Evolutionary conservation across 192 early-diverging fungal species (phyloP).

Genomic region (Rhizophagus prolifer): DNA sequence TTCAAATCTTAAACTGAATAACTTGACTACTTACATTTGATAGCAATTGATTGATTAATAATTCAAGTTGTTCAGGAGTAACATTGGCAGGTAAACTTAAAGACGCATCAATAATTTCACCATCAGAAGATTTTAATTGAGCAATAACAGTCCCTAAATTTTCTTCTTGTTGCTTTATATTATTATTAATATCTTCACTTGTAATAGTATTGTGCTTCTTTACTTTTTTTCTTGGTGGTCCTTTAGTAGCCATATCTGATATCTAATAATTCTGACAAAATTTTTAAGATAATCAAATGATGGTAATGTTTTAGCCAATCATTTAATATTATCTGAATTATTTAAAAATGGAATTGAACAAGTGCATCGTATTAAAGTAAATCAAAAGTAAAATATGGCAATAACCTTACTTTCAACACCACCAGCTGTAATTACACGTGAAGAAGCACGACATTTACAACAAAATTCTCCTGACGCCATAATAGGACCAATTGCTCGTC

Average conservation of each 20-base stretch:
- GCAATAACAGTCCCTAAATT: slow-evolving; percentile 56
- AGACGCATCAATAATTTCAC: slow-evolving; percentile 79
- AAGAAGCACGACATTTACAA: not conserved
- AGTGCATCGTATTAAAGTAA: no score
- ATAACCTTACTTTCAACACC: slow-evolving; percentile 33
- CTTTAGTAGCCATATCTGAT: slow-evolving; percentile 15
- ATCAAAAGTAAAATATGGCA: slow-evolving; percentile 32
- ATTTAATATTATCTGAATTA: not conserved
- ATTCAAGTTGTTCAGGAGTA: slow-evolving; percentile 79
- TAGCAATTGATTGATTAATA: slow-evolving; percentile 90
- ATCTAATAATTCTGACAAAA: not conserved
- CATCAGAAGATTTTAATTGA: slow-evolving; percentile 81
- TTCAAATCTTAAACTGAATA: not conserved
- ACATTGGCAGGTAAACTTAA: slow-evolving; percentile 83
- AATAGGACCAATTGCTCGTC: not conserved
- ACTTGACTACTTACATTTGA: slow-evolving; percentile 58
- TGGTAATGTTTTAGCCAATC: no score
- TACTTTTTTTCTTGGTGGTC: slow-evolving; percentile 28
- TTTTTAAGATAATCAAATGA: not conserved
- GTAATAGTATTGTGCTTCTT: slow-evolving; percentile 29
- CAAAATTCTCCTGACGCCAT: not conserved
- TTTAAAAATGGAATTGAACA: not conserved
- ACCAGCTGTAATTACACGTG: slow-evolving; percentile 25
- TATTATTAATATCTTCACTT: slow-evolving; percentile 27
- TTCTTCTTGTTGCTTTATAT: slow-evolving; percentile 28